Conservation (phyloP, 208 protist species). For the Phytomonas sp. region DNA sequence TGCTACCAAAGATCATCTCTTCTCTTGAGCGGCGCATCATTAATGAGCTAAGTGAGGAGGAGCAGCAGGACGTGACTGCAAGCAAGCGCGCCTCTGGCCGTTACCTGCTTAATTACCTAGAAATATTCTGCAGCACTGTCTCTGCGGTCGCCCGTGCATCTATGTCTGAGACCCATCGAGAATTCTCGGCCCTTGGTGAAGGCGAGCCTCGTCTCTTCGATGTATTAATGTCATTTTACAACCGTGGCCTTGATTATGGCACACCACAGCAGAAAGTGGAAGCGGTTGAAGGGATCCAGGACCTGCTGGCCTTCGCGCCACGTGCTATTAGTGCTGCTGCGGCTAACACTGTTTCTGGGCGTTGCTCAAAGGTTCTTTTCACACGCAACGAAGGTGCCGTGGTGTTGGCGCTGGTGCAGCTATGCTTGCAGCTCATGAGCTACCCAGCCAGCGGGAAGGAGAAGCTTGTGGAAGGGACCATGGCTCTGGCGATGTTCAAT, state of each 20-base stretch:
- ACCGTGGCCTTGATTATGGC: conserved; percentile 85
- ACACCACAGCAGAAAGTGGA: conserved; percentile 76
- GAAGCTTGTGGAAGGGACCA: conserved; percentile 85
- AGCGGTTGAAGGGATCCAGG: conserved; percentile 85
- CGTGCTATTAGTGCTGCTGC: conserved; percentile 50
- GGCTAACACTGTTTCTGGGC: conserved; percentile 75
- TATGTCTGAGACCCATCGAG: conserved; percentile 24
- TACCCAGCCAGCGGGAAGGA: conserved; percentile 82
- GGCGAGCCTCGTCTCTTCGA: conserved; percentile 80
- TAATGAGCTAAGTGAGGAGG: conserved; percentile 55
- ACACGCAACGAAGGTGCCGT: conserved; percentile 81
- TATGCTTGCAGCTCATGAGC: conserved; percentile 79
- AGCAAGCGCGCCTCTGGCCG: conserved; percentile 72
- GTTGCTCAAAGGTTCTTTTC: conserved; percentile 88
- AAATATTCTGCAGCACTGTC: conserved; percentile 59
- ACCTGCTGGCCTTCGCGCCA: conserved; percentile 77
- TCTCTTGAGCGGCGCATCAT: conserved; percentile 62
- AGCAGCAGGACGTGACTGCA: conserved; percentile 63
- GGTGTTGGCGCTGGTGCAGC: conserved; percentile 71
- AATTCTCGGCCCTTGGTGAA: conserved; percentile 64
- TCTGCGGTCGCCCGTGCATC: conserved; percentile 50
- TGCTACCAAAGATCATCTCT: conserved; percentile 51
- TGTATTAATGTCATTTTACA: conserved; percentile 78
- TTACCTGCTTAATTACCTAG: conserved; percentile 78
- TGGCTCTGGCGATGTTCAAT: conserved; percentile 87